These are phyloP conservation scores for Juglanconis oblonga DNA, from an alignment of 2,329 filamentous ascomycete genomes.

Conservation along the genomic window DNA sequence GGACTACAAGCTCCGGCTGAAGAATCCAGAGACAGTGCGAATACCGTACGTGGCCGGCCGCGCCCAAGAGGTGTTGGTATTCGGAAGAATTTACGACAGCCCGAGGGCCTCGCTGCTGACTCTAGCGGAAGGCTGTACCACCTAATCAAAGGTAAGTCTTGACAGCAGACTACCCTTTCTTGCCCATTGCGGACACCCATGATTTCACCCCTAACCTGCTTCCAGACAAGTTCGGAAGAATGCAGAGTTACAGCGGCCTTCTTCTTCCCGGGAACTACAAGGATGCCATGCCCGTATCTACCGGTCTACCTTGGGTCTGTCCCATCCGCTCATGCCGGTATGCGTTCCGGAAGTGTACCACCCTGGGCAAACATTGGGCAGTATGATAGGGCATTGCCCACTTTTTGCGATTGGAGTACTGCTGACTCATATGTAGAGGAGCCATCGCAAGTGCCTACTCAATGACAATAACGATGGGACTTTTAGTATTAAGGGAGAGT, in stretches of 20 bases:
- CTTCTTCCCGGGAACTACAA: constrained; percentile 6
- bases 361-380: constrained; percentile 1
- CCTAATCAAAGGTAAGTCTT: not conserved
- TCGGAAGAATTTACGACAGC: not conserved
- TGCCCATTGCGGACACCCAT: not conserved
- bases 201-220: not conserved
- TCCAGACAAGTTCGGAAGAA: not conserved
- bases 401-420: not conserved
- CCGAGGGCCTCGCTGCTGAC: not conserved
- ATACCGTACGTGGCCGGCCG: no score
- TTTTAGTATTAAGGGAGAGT: constrained; percentile 1
- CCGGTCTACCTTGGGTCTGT: constrained; percentile 4
- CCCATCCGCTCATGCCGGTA: constrained; percentile 5
- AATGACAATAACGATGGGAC: constrained; percentile 11
- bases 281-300: not conserved
- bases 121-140: not conserved
- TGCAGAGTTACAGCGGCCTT: not conserved
- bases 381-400: not conserved
- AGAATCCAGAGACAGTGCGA: no score
- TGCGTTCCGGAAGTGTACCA: not conserved
- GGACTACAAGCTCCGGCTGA: no score
- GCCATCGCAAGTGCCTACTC: constrained; percentile 1
- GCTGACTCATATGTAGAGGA: not conserved
- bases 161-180: not conserved
- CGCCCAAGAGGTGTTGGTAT: not conserved